Base-by-base conservation (phyloP, 2,329 filamentous ascomycete species). In the Polychaeton citri region DNA sequence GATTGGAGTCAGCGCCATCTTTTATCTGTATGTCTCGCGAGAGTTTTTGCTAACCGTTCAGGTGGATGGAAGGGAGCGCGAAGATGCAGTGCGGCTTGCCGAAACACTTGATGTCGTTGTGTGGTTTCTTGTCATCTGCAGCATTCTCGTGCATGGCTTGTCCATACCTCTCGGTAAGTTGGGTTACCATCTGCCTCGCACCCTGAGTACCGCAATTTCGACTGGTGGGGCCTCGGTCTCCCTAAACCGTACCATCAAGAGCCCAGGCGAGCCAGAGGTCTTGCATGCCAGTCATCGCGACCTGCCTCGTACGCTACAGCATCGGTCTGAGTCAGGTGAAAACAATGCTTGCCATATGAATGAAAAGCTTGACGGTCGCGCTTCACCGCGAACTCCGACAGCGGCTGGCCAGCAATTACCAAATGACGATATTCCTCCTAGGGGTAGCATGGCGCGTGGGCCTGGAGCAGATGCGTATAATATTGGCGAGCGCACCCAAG, bases 1-100 rank as follows among this genome's bases (percentile, higher is more conserved):
- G 0, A 87, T 95, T 38, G 86, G 88, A 2, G 86, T 94, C 2
- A 84, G 82, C 12, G 87, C 85, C 1, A 72, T 94, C 15, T 95
- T 93, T 55, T 94, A 95, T 53, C 68, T 95, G 5, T 92, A 86
- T 51, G 66, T 94, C 42, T 79, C 73, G 28, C 58, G 82, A 1
- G 82, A 93, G 17, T 94, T 87, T 41, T 64, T 95, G 2, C 52
- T 55, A 5, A 52, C 62, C 3, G 57, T 76, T 38, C 72, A 68
- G 0, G 71, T 75, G 6, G 63, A 81, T 35, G 77, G 73, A 0
- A 52, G 69, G 20, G 61, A 73, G 10, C 68, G 83, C 19, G 64
- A 68, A 21, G 84, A 92, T 52, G 79, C 84, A 0, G 59, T 62
- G 20, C 60, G 70, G 6, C 61, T 93, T 2, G 66, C 65, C 4